These are phyloP conservation scores for Albophoma yamanashiensis DNA, from an alignment of 2,329 filamentous ascomycete genomes.

Conservation along the genomic window DNA sequence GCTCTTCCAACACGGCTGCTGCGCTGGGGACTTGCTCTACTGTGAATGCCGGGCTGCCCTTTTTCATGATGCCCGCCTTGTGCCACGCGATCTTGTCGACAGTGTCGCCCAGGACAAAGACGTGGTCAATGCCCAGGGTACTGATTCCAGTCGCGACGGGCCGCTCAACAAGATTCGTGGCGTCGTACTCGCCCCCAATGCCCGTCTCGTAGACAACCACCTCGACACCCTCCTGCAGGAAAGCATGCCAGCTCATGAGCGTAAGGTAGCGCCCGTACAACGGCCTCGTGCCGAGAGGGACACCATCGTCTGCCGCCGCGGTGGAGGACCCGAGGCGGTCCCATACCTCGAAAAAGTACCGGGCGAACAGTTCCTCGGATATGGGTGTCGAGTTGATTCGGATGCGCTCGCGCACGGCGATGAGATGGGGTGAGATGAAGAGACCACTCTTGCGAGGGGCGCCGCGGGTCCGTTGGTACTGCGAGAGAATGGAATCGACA, in stretches of 20 bases:
- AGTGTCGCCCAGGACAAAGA: slow-evolving; percentile 49
- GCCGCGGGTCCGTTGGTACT: slow-evolving; percentile 27
- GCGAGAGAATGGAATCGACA: slow-evolving; percentile 48
- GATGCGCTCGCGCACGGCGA: slow-evolving; percentile 57
- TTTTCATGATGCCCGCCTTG: slow-evolving; percentile 62
- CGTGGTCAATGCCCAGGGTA: slow-evolving; percentile 60
- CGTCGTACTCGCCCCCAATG: slow-evolving; percentile 57
- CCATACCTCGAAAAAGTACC: slow-evolving; percentile 61
- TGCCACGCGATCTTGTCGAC: slow-evolving; percentile 62
- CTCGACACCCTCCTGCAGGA: slow-evolving; percentile 51
- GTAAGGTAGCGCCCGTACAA: slow-evolving; percentile 53
- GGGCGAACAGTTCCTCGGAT: slow-evolving; percentile 46
- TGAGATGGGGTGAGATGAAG: slow-evolving; percentile 60
- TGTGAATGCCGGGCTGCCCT: slow-evolving; percentile 45
- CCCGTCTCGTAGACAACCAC: slow-evolving; percentile 56
- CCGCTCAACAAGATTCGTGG: slow-evolving; percentile 53
- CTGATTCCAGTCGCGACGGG: slow-evolving; percentile 52
- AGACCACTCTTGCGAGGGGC: slow-evolving; percentile 43
- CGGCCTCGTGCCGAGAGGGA: slow-evolving; percentile 31
- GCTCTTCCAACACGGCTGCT: slow-evolving; percentile 31
- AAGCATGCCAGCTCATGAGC: slow-evolving; percentile 57
- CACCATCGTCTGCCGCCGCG: slow-evolving; percentile 19
- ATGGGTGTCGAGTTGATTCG: slow-evolving; percentile 49
- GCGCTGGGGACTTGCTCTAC: slow-evolving; percentile 38
- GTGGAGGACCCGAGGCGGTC: slow-evolving; percentile 35